phyloP scores from a whole-genome alignment of 352 stramenopile species.

The Globisporangium emineosum region DNA sequence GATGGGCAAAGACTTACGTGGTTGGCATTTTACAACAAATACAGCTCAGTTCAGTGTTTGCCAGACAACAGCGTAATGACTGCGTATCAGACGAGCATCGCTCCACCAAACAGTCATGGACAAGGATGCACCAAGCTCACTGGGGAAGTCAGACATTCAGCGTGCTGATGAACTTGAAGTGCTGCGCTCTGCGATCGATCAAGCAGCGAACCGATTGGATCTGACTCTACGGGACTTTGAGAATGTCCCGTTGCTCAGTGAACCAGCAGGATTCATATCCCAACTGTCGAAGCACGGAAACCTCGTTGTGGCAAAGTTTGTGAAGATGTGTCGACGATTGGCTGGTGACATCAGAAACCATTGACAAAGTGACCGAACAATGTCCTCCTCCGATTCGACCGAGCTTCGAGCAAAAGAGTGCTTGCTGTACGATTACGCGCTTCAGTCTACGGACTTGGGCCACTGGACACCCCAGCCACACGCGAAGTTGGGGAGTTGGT shows the following conservation, averaged over 20 bases:
- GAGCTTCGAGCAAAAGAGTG: conserved; percentile 30
- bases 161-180: neutral
- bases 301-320: neutral
- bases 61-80: neutral
- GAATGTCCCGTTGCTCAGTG: conserved; percentile 8
- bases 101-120: conserved; percentile 8
- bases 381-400: conserved; percentile 9
- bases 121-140: conserved; percentile 15
- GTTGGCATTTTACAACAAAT: conserved; percentile 20
- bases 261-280: conserved; percentile 8
- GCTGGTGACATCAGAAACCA: conserved; percentile 5
- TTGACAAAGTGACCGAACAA: conserved; percentile 3
- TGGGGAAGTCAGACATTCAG: conserved; percentile 45
- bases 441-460: conserved; percentile 31
- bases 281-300: neutral
- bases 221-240: conserved; percentile 13
- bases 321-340: conserved; percentile 12
- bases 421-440: conserved; percentile 40
- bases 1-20: conserved; percentile 16
- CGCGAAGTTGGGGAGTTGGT: conserved; percentile 41
- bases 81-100: neutral
- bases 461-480: neutral
- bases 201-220: conserved; percentile 2
- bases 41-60: neutral
- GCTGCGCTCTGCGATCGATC: conserved; percentile 23